Base-by-base conservation (phyloP, 2,329 filamentous ascomycete genomes). In the Arthrobotrys sinensis region DNA sequence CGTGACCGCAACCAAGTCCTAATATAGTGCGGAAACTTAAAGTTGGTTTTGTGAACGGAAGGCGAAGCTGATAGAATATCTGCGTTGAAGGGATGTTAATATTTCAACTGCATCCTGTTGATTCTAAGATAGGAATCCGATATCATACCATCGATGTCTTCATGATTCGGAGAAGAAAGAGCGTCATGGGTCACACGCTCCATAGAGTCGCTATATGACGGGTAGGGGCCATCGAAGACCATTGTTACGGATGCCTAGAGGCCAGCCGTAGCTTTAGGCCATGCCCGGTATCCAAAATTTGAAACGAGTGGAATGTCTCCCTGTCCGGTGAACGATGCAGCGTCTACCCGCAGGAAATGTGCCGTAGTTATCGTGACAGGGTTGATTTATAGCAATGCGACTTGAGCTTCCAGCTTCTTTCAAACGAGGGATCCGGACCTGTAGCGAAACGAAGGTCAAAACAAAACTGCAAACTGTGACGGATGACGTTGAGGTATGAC, bases 181-280 rank as follows among this genome's bases (percentile, higher is more conserved):
- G 73, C 66, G 50, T 77, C 60, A 34, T 66, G 48, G 3, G 62
- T 70, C 21, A 77, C 60, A 21, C 50, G 38, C 19, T 66, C 73
- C 73, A 77, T 77, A n/a, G 73, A 71, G 21, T 53, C 57, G 24
- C 73, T 77, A 38, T 77, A 43, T 2, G 66, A 67, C 60, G 73
- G 73, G 36, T 77, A 77, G 4, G 73, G 66, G 0, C 66, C 66
- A 34, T 77, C 73, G 12, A 77, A 77, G 4, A 46, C 50, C 73
- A 77, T 77, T 7, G 2, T 46, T 32, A 16, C 46, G 24, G 28
- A 46, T 46, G 21, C 24, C 4, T 60, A 11, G 11, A 14, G 10
- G 12, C 40, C 19, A 10, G 4, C 3, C 10, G 52, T 43, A n/a
- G 7, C 4, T 19, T 60, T 19, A 2, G 21, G n/a, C 1, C 50